Percentiles rank a stretch among this genome's conserved stretches.
phyloP scores from a whole-genome alignment of 805 yeast species.

The Kazachstania bromeliacearum region DNA sequence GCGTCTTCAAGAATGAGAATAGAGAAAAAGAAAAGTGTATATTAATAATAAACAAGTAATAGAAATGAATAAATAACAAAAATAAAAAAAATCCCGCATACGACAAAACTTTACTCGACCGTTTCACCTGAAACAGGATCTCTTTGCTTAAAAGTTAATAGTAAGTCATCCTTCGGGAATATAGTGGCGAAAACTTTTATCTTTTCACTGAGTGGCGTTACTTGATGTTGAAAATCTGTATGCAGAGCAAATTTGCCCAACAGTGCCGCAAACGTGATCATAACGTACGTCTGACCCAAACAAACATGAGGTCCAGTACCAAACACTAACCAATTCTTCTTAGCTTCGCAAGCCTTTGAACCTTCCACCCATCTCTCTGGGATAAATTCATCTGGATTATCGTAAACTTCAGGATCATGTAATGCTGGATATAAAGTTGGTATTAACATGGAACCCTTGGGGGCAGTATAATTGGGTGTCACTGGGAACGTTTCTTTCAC shows the following conservation, averaged over 20 bases:
- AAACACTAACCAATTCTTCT: slow-evolving; percentile 91
- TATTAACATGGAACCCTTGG: slow-evolving; percentile 94
- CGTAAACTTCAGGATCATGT: slow-evolving; percentile 95
- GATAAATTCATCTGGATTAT: slow-evolving; percentile 84
- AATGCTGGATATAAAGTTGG: slow-evolving; percentile 93
- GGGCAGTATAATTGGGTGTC: slow-evolving; percentile 75
- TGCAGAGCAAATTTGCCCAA: slow-evolving; percentile 83
- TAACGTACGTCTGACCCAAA: slow-evolving; percentile 87
- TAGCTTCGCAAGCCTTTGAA: slow-evolving; percentile 61
- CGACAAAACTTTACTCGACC: slow-evolving; percentile 9
- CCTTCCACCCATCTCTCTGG: slow-evolving; percentile 94
- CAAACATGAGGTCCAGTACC: slow-evolving; percentile 97
- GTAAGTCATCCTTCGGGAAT: slow-evolving; percentile 93
- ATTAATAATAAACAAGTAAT: too few relatives aligned
- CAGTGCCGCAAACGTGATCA: slow-evolving; percentile 80
- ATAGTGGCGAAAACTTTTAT: slow-evolving; percentile 96
- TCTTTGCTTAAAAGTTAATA: slow-evolving; percentile 62
- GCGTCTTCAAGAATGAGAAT: background rate
- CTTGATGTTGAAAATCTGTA: slow-evolving; percentile 72
- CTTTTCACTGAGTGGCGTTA: slow-evolving; percentile 79
- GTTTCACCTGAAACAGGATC: slow-evolving; percentile 37
- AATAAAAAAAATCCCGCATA: background rate
- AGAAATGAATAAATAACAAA: slow-evolving; percentile 3
- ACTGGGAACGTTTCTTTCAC: slow-evolving; percentile 83
- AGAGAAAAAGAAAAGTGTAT: background rate